A percentile compares a stretch with the other conserved stretches of the same genome.
Conservation (phyloP, 2,329 filamentous ascomycete species). For the Clonostachys rosea region DNA sequence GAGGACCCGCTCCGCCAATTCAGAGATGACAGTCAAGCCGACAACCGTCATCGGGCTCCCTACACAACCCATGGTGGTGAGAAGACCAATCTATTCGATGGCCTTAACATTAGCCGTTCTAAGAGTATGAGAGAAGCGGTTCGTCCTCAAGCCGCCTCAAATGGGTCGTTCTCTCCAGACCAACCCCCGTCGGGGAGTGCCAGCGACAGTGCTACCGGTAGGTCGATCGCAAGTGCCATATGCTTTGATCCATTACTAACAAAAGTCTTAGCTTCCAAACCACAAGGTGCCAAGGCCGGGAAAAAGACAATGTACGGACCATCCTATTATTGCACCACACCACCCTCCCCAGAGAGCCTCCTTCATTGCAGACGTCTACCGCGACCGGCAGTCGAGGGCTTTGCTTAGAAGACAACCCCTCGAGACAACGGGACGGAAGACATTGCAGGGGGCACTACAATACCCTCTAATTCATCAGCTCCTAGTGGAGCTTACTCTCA, state of each 20-base stretch:
- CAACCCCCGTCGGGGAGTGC: background rate
- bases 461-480: background rate
- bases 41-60: constrained; percentile 51
- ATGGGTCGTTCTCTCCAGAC: constrained; percentile 12
- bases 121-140: constrained; percentile 34
- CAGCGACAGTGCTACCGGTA: background rate
- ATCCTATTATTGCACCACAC: constrained; percentile 7
- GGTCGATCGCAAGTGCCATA: too few species aligned
- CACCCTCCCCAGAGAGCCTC: background rate
- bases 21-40: constrained; percentile 32
- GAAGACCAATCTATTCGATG: constrained; percentile 53
- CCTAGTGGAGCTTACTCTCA: constrained; percentile 22
- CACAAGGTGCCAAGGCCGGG: constrained; percentile 6
- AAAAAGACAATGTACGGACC: constrained; percentile 42
- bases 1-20: constrained; percentile 45
- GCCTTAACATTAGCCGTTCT: constrained; percentile 33
- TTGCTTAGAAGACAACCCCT: background rate
- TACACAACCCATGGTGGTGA: constrained; percentile 53
- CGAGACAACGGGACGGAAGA: background rate
- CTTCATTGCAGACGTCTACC: too few species aligned
- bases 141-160: too few species aligned
- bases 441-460: too few species aligned
- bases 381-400: too few species aligned
- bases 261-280: background rate
- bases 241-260: too few species aligned